Evolutionary conservation across 2,329 filamentous ascomycete genomes (phyloP).

Genomic region (Neoscytalidium dimidiatum): DNA sequence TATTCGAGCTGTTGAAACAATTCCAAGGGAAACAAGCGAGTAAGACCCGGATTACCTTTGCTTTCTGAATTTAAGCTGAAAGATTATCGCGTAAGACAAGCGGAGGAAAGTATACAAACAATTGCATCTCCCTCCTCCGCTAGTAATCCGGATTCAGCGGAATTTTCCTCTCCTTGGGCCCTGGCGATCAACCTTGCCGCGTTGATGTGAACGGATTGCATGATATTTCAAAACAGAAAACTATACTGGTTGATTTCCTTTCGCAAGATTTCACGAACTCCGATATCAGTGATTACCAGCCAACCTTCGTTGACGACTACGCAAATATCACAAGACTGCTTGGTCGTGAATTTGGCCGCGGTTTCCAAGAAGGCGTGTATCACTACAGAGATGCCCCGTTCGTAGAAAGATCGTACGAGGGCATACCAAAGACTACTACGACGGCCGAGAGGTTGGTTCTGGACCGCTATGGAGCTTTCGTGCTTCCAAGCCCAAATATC

Average conservation of each 20-base stretch:
- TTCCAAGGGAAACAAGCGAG: neutral
- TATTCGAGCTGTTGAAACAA: neutral
- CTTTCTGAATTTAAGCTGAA: too few species aligned
- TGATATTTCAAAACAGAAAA: neutral
- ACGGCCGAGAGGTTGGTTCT: neutral
- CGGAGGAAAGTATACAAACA: too few species aligned
- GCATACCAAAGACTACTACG: neutral
- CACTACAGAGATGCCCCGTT: neutral
- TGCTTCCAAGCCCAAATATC: neutral
- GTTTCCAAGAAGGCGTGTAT: neutral
- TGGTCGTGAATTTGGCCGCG: neutral
- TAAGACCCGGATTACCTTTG: too few species aligned
- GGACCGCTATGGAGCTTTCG: neutral
- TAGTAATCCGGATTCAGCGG: too few species aligned
- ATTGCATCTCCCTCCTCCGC: too few species aligned
- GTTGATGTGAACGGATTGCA: neutral
- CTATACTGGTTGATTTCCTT: neutral
- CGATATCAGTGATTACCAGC: neutral
- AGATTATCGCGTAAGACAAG: too few species aligned
- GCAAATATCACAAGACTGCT: neutral
- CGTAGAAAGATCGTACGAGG: neutral
- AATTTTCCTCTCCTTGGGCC: neutral
- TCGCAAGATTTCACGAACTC: neutral
- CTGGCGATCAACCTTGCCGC: neutral
- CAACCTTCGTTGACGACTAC: neutral